Conservation (phyloP, 2,329 filamentous ascomycete genomes). For the Monosporascus sp. region DNA sequence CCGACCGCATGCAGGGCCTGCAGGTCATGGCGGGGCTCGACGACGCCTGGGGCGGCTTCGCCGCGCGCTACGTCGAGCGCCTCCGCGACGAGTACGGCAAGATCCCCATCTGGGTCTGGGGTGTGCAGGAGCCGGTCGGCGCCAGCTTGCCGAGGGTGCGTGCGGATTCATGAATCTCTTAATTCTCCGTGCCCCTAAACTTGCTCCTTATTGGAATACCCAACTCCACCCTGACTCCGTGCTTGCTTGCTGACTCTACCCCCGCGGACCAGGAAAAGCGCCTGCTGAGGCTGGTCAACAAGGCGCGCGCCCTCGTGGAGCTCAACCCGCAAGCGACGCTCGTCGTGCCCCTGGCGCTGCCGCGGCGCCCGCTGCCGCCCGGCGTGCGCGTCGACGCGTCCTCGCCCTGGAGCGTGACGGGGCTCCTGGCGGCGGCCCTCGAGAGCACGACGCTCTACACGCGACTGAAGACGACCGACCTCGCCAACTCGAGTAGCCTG, state of each 20-base stretch:
- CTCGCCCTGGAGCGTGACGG: slow-evolving; percentile 77
- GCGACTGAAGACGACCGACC: slow-evolving; percentile 50
- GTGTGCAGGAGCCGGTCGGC: slow-evolving; percentile 59
- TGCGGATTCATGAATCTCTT: neutral
- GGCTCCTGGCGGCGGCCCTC: slow-evolving; percentile 68
- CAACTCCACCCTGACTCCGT: neutral
- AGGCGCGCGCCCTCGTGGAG: slow-evolving; percentile 65
- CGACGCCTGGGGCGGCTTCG: slow-evolving; percentile 79
- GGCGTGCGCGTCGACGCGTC: slow-evolving; percentile 55
- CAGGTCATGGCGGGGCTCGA: slow-evolving; percentile 70
- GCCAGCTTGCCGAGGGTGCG: slow-evolving; percentile 48
- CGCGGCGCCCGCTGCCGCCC: slow-evolving; percentile 49
- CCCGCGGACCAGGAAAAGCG: slow-evolving; percentile 50
- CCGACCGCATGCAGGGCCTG: slow-evolving; percentile 84
- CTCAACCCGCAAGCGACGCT: slow-evolving; percentile 69
- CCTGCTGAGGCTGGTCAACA: slow-evolving; percentile 64
- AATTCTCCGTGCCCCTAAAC: too few species aligned
- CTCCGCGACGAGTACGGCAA: slow-evolving; percentile 90
- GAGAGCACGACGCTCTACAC: slow-evolving; percentile 77
- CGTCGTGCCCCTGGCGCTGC: slow-evolving; percentile 68
- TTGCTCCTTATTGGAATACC: too few species aligned
- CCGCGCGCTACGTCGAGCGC: slow-evolving; percentile 66
- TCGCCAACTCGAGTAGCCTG: slow-evolving; percentile 45
- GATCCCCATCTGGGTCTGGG: slow-evolving; percentile 82
- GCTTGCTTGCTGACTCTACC: slow-evolving; percentile 1